Percentiles rank a stretch among this genome's conserved stretches.
Evolutionary conservation across 441 rosid genomes (phyloP).

Genomic region (Lagerstroemia fauriei): DNA sequence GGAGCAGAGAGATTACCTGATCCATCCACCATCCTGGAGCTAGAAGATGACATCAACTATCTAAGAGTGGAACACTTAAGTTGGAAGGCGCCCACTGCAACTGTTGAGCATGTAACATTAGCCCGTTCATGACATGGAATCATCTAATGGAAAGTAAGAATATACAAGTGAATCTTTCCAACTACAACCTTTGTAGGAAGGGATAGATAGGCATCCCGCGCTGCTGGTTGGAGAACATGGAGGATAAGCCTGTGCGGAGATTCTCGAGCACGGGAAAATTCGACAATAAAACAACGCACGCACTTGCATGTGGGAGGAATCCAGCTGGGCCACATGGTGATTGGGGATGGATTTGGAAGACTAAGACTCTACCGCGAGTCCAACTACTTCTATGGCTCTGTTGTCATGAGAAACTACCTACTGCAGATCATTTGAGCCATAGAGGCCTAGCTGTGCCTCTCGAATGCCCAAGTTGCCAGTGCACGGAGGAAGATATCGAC

Average conservation of each 20-base stretch:
- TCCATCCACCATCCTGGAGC: slow-evolving; percentile 99
- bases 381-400: neutral
- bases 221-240: no score
- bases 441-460: no score
- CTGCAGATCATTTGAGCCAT: no score
- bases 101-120: neutral
- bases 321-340: no score
- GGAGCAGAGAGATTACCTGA: slow-evolving; percentile 55
- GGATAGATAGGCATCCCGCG: neutral
- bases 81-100: slow-evolving; percentile 99
- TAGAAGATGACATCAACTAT: slow-evolving; percentile 91
- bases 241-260: neutral
- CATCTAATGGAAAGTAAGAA: neutral
- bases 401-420: no score
- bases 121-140: slow-evolving; percentile 18
- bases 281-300: no score
- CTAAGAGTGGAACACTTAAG: slow-evolving; percentile 76
- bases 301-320: no score
- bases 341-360: neutral
- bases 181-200: slow-evolving; percentile 75
- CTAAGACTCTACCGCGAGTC: neutral
- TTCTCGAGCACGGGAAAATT: neutral
- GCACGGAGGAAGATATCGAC: no score
- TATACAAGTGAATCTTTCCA: neutral
- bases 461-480: no score